Conservation (phyloP, 345 rosid genomes). For the Psidium friedrichsthalianum region DNA sequence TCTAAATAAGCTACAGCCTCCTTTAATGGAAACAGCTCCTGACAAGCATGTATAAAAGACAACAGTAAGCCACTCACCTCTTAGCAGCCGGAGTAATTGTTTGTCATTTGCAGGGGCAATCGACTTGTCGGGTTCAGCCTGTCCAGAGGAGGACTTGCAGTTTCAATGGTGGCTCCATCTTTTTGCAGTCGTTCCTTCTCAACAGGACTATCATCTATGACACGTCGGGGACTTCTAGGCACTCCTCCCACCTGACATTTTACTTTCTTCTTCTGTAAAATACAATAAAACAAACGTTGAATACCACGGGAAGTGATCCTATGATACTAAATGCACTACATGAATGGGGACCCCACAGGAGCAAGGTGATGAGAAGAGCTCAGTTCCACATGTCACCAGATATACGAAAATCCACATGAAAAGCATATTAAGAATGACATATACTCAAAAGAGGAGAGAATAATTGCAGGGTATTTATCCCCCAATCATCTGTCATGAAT, state of each 20-base stretch:
- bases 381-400: not conserved
- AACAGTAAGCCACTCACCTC: not conserved
- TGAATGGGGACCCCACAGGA: not conserved
- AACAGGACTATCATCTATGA: not conserved
- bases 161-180: not conserved
- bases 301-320: not conserved
- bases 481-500: not conserved
- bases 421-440: not conserved
- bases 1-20: not conserved
- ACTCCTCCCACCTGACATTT: conserved; percentile 32
- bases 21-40: not conserved
- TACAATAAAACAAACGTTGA: not conserved
- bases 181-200: conserved; percentile 17
- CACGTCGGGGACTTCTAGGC: conserved; percentile 10
- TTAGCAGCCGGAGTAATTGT: not conserved
- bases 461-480: not conserved
- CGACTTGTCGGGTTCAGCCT: conserved; percentile 8
- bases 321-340: not conserved
- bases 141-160: conserved; percentile 7
- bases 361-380: not conserved
- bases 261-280: conserved; percentile 59
- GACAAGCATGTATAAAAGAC: not conserved
- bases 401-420: not conserved
- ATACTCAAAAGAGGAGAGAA: not conserved
- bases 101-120: conserved; percentile 10